Evolutionary conservation across 2,329 filamentous ascomycete species (phyloP).

Genomic region (Cadophora malorum): DNA sequence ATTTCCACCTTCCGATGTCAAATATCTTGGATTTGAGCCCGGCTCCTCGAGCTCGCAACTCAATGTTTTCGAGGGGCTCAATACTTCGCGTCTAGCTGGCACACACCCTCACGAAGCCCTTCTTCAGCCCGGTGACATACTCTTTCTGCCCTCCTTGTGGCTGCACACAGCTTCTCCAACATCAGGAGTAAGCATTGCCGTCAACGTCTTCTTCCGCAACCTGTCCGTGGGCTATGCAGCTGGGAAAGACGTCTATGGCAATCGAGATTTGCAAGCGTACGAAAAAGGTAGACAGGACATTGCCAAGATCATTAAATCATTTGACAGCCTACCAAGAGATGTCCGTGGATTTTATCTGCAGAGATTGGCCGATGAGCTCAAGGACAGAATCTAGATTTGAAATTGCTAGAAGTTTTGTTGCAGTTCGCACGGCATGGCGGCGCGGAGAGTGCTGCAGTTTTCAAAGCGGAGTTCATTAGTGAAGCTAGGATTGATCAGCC

Average conservation of each 20-base stretch:
- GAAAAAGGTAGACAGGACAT: slow-evolving; percentile 80
- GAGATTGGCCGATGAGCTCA: slow-evolving; percentile 73
- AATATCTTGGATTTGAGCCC: slow-evolving; percentile 71
- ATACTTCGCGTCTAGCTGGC: slow-evolving; percentile 48
- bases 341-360: slow-evolving; percentile 77
- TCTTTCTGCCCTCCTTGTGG: slow-evolving; percentile 87
- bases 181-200: slow-evolving; percentile 68
- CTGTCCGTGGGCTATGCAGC: slow-evolving; percentile 70
- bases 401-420: slow-evolving; percentile 25
- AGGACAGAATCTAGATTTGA: slow-evolving; percentile 29
- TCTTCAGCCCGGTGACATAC: slow-evolving; percentile 73
- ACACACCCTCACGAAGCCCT: slow-evolving; percentile 72
- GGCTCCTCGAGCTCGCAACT: slow-evolving; percentile 82
- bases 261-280: slow-evolving; percentile 83
- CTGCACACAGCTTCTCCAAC: slow-evolving; percentile 75
- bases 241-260: slow-evolving; percentile 86
- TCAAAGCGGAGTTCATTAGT: not conserved
- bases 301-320: slow-evolving; percentile 67
- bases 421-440: slow-evolving; percentile 29
- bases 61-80: slow-evolving; percentile 67
- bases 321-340: slow-evolving; percentile 68
- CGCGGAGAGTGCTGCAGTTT: slow-evolving; percentile 1
- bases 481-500: not conserved
- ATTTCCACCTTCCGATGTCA: slow-evolving; percentile 79
- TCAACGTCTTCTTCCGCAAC: slow-evolving; percentile 89